A percentile compares a stretch with the other conserved stretches of the same genome.
Evolutionary conservation across 2,329 filamentous ascomycete genomes (phyloP).

Genomic region (Incumbomyces lentus): DNA sequence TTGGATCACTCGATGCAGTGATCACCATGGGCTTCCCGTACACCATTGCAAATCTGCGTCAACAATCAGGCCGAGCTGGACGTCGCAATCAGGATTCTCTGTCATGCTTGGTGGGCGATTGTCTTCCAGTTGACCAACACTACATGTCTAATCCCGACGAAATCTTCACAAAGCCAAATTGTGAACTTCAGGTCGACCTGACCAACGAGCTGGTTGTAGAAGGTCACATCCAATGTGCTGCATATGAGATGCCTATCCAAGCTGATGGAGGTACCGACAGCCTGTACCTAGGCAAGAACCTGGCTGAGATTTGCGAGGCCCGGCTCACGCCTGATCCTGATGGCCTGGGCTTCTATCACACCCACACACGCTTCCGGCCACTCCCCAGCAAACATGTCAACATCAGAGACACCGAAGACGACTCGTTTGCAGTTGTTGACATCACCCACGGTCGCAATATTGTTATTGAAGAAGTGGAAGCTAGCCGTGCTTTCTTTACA

Average conservation of each 20-base stretch:
- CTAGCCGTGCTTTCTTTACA: conserved; percentile 86
- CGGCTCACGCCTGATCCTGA: conserved; percentile 59
- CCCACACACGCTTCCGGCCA: conserved; percentile 77
- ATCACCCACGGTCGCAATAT: conserved; percentile 67
- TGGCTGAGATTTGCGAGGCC: conserved; percentile 61
- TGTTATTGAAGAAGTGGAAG: conserved; percentile 91
- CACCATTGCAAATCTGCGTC: conserved; percentile 84
- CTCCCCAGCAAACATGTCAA: conserved; percentile 71
- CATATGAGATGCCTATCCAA: conserved; percentile 87
- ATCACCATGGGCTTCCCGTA: conserved; percentile 92
- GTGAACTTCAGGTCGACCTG: conserved; percentile 82
- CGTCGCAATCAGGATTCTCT: conserved; percentile 87
- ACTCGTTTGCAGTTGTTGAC: conserved; percentile 91
- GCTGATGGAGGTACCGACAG: conserved; percentile 55
- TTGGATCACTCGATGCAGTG: conserved; percentile 86
- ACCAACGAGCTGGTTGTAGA: conserved; percentile 83
- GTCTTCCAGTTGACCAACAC: conserved; percentile 83
- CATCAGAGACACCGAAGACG: conserved; percentile 80
- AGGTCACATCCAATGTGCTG: conserved; percentile 90
- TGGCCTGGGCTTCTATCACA: conserved; percentile 71
- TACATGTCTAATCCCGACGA: conserved; percentile 96
- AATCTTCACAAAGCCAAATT: conserved; percentile 81
- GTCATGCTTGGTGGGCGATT: conserved; percentile 79
- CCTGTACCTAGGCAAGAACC: conserved; percentile 66
- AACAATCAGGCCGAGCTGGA: conserved; percentile 88